phyloP scores from a whole-genome alignment of 169 alveolate species.

The Plasmodium inui region DNA sequence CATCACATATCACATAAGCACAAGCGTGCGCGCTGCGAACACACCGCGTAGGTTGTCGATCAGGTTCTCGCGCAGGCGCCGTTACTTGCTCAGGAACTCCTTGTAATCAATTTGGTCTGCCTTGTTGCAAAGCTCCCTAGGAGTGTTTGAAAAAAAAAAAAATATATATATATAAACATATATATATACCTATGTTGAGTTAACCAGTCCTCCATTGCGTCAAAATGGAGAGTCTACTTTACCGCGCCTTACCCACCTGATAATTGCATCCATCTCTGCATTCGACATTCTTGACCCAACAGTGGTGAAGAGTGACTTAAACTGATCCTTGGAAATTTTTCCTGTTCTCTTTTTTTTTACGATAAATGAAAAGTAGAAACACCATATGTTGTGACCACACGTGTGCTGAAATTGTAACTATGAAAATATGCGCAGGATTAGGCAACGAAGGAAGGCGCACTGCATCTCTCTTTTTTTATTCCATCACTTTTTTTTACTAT shows the following conservation, averaged over 20 bases:
- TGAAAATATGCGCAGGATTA: neutral
- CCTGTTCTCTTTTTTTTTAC: conserved; percentile 45
- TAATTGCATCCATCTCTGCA: conserved; percentile 48
- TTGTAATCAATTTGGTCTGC: conserved; percentile 18
- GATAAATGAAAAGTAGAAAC: neutral
- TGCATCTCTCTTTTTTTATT: neutral
- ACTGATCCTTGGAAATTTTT: conserved; percentile 35
- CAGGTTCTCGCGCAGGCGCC: neutral
- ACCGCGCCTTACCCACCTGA: neutral
- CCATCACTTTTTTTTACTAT: neutral
- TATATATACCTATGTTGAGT: neutral
- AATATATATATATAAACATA: neutral
- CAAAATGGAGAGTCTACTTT: neutral
- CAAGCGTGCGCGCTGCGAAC: neutral
- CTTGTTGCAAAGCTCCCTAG: conserved; percentile 30
- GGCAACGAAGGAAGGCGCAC: neutral
- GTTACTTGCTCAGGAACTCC: conserved; percentile 60
- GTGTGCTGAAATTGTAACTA: neutral
- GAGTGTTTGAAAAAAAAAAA: neutral
- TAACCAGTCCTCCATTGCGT: neutral
- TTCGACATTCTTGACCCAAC: conserved; percentile 52
- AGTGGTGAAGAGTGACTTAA: conserved; percentile 46
- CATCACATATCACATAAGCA: neutral
- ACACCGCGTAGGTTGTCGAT: neutral
- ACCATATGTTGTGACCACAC: neutral